Evolutionary conservation across 1,284 basidiomycete genomes (phyloP), one percentile per base, ranked within the genome.

Genomic region (Marasmius tenuissimus): DNA sequence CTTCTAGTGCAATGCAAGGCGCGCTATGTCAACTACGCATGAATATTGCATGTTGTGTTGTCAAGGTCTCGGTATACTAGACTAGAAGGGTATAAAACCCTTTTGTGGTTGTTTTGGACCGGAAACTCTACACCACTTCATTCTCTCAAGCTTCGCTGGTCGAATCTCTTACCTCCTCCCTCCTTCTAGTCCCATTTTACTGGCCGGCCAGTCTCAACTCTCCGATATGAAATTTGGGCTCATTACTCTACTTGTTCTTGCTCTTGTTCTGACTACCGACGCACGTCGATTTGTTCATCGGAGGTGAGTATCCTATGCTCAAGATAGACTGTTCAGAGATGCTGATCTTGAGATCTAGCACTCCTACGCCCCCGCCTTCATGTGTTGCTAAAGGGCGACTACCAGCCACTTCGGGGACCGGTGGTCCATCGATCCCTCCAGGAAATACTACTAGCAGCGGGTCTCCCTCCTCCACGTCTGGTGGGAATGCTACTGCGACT

Each of bases 201-300:
- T 27, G 27, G 27, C 27, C 27, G 4, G 27, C 4, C 27, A 27
- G 27, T 27, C 27, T n/a, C n/a, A n/a, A n/a, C n/a, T n/a, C n/a
- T 27, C 27, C 52, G 20, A 12, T 14, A 54, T 54, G 52, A 54
- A 38, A 20, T 34, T 37, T 35, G 35, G 34, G 37, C 11, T 54
- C 52, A 10, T n/a, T 38, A 7, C 38, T 37, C 37, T 34, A 7
- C 52, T 54, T 35, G 7, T 47, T 47, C 52, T 54, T 18, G 20
- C 34, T 18, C 16, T 54, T n/a, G 33, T 33, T 38, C 52, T 54
- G 71, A 70, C 27, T 63, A 65, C 59, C 69, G 71, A 55, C 65
- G 71, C 71, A 39, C 72, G 75, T 45, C 69, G 71, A 27, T 73
- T 70, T 57, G 61, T 73, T 57, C 67, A 75, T 18, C 68, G 73